Conservation (phyloP, 2,329 filamentous ascomycete species). For the Chrysosporium keratinophilum region DNA sequence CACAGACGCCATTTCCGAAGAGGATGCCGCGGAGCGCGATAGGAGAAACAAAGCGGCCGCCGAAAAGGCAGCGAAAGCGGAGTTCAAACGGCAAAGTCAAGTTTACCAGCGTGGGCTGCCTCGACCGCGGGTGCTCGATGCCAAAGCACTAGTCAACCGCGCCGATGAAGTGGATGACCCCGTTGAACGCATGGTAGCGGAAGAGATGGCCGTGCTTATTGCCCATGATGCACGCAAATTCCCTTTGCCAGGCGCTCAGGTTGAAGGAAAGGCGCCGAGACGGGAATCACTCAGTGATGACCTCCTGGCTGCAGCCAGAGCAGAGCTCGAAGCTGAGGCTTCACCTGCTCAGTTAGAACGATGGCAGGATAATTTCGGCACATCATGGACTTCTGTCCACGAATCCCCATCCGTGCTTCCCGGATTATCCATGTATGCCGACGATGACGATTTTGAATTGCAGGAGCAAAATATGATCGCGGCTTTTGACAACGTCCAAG, state of each 20-base stretch:
- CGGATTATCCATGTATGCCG: slow-evolving; percentile 69
- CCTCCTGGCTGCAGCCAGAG: slow-evolving; percentile 61
- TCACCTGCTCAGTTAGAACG: slow-evolving; percentile 42
- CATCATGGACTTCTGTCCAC: slow-evolving; percentile 43
- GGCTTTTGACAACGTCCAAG: slow-evolving; percentile 66
- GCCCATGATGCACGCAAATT: slow-evolving; percentile 70
- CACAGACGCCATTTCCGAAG: slow-evolving; percentile 46
- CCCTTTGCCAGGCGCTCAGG: slow-evolving; percentile 56
- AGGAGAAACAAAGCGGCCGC: slow-evolving; percentile 51
- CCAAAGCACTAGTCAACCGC: slow-evolving; percentile 55
- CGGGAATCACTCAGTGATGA: slow-evolving; percentile 60
- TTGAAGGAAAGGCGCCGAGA: slow-evolving; percentile 51
- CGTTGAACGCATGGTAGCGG: slow-evolving; percentile 58
- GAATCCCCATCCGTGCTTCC: slow-evolving; percentile 46
- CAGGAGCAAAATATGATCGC: slow-evolving; percentile 52
- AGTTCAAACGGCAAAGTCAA: slow-evolving; percentile 75
- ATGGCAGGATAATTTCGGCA: slow-evolving; percentile 41
- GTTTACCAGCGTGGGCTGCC: slow-evolving; percentile 82
- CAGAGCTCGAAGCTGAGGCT: slow-evolving; percentile 62
- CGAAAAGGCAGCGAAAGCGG: slow-evolving; percentile 56
- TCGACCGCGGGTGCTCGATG: slow-evolving; percentile 61
- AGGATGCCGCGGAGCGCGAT: slow-evolving; percentile 65
- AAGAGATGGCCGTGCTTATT: slow-evolving; percentile 68
- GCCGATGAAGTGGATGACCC: slow-evolving; percentile 53
- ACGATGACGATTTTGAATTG: slow-evolving; percentile 54